Conservation (phyloP, 2,329 filamentous ascomycete genomes). For the Xylaria sp. region DNA sequence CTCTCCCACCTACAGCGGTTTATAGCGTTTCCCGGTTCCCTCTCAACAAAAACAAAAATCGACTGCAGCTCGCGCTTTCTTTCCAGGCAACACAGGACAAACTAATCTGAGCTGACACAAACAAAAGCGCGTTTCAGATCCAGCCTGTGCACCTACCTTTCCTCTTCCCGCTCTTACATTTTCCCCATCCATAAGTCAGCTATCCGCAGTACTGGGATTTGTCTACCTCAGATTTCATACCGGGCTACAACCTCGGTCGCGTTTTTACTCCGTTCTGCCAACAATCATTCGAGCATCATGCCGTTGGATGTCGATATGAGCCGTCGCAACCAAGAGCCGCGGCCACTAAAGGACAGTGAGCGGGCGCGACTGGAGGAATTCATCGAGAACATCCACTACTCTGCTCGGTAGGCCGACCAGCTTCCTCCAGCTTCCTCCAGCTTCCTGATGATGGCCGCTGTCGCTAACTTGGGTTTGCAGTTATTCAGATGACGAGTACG, state of each 20-base stretch:
- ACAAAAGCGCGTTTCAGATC: slow-evolving; percentile 25
- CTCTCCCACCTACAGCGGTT: slow-evolving; percentile 23
- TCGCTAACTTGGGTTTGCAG: slow-evolving; percentile 58
- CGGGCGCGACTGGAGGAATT: slow-evolving; percentile 88
- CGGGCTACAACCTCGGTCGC: background rate
- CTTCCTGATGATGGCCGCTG: background rate
- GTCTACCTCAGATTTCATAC: background rate
- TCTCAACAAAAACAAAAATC: slow-evolving; percentile 4
- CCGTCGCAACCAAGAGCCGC: slow-evolving; percentile 87
- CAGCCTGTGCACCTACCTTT: slow-evolving; percentile 14
- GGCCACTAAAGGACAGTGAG: slow-evolving; percentile 83
- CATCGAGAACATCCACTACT: slow-evolving; percentile 95
- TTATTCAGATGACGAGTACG: slow-evolving; percentile 91
- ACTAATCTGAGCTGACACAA: slow-evolving; percentile 21
- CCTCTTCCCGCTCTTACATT: slow-evolving; percentile 1
- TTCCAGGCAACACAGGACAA: slow-evolving; percentile 22
- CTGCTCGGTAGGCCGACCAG: slow-evolving; percentile 73
- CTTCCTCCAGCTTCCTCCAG: slow-evolving; percentile 9
- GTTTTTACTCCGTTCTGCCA: slow-evolving; percentile 1
- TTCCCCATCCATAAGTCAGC: background rate
- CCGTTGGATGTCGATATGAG: slow-evolving; percentile 77
- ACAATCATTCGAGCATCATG: slow-evolving; percentile 36
- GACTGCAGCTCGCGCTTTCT: slow-evolving; percentile 22
- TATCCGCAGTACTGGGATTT: slow-evolving; percentile 3
- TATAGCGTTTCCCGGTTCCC: slow-evolving; percentile 14